A percentile compares a stretch with the other conserved stretches of the same genome.
These are phyloP conservation scores for Cetraspora pellucida DNA, from an alignment of 192 early-diverging fungal genomes.

Conservation along the genomic window DNA sequence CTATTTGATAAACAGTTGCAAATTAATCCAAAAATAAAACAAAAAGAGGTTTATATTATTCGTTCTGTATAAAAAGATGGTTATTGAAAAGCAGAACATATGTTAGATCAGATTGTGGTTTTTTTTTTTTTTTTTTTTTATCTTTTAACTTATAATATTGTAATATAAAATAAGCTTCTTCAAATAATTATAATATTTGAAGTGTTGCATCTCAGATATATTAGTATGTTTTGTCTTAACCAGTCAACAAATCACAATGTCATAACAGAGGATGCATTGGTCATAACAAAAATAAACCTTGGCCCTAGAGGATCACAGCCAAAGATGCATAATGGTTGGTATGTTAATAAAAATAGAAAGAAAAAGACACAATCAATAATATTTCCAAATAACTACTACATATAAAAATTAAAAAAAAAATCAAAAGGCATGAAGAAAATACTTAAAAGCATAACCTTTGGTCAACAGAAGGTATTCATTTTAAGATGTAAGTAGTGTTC, in stretches of 20 bases:
- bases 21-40: not conserved
- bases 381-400: constrained; percentile 28
- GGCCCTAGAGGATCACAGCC: too few species aligned
- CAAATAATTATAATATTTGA: constrained; percentile 37
- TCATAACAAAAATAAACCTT: too few species aligned
- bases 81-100: not conserved
- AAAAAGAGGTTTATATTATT: not conserved
- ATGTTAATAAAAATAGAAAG: not conserved
- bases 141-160: not conserved
- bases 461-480: constrained; percentile 22
- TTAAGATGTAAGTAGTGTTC: constrained; percentile 33
- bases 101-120: not conserved
- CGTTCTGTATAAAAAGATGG: not conserved
- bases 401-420: constrained; percentile 28
- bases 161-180: not conserved
- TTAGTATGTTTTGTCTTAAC: too few species aligned
- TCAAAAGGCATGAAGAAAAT: constrained; percentile 40
- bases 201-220: constrained; percentile 7
- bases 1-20: constrained; percentile 19
- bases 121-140: not conserved
- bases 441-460: constrained; percentile 34
- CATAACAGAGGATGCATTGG: too few species aligned
- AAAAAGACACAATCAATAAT: constrained; percentile 31
- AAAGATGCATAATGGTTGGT: too few species aligned
- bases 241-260: too few species aligned